Base-by-base conservation (phyloP, 192 early-diverging fungal species). In the Backusella parvicylindrica region DNA sequence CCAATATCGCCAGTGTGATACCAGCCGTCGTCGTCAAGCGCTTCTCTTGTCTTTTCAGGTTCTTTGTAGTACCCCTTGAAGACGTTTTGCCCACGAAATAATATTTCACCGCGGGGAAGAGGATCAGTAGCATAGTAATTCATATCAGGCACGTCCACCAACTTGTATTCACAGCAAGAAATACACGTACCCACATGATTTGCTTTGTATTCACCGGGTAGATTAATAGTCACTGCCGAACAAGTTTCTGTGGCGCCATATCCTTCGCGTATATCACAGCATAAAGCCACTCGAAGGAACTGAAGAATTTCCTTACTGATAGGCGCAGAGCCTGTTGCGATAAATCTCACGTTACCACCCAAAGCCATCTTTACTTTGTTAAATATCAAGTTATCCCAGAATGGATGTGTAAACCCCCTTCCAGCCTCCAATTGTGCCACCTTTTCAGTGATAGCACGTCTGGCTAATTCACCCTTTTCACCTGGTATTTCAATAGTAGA, bases 371-470 rank as follows among this genome's bases (percentile, higher is more conserved):
- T 56, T 56, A 96, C 84, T 78, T 97, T 96, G 85, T 86, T 89
- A 80, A 99, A 97, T 30, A 99, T 73, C 4, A 99, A 56, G 21
- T 84, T 77, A 81, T 99, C 96, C 95, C 95, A 97, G 35, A 97
- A 70, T 9, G 84, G 73, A 71, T 97, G 93, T 9, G 85, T 91
- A 56, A 85, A 82, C 23, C 89, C 85, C 71, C 80, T 75, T 35
- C 87, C 87, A 8, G 82, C 84, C 63, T 80, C 78, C 64, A 92
- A 78, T 68, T 92, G 89, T 35, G 23, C 84, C 68, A 89, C 67
- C 64, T 91, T 92, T 47, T 80, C 83, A 37, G 75, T 85, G 56
- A 88, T 81, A 7, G 84, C 92, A 33, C 78, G 80, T 56, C 86
- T 84, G 56, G 90, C 88, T 79, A 66, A 67, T n/a, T 68, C 75